phyloP scores from a whole-genome alignment of 208 protist species.

The Acanthamoeba sp. region DNA sequence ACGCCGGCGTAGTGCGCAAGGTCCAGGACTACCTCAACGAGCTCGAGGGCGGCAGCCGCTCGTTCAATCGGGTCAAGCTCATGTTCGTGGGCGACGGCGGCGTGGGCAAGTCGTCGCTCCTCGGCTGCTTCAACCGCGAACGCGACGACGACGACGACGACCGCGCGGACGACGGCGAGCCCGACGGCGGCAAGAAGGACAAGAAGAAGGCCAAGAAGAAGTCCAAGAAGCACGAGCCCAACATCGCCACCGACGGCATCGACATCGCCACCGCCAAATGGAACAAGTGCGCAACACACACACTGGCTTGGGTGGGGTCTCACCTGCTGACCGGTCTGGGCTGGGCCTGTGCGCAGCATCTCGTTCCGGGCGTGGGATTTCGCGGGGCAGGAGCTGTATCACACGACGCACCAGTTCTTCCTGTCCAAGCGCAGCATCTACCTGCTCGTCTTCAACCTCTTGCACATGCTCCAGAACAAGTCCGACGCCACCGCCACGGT shows the following conservation, averaged over 20 bases:
- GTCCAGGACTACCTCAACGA: slow-evolving; percentile 51
- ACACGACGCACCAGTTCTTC: slow-evolving; percentile 76
- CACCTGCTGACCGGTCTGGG: background rate
- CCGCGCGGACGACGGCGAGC: background rate
- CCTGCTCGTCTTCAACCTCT: slow-evolving; percentile 62
- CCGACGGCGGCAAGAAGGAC: slow-evolving; percentile 24
- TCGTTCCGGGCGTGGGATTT: slow-evolving; percentile 76
- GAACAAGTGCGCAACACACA: slow-evolving; percentile 27
- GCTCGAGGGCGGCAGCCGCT: slow-evolving; percentile 59
- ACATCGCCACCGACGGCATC: slow-evolving; percentile 75
- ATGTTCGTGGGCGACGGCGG: slow-evolving; percentile 76
- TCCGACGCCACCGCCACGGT: slow-evolving; percentile 64
- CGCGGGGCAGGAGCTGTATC: slow-evolving; percentile 70
- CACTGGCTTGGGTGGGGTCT: background rate
- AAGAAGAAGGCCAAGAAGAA: slow-evolving; percentile 68
- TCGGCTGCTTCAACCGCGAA: slow-evolving; percentile 47
- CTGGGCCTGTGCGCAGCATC: background rate
- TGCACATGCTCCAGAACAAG: slow-evolving; percentile 57
- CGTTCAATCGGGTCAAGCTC: slow-evolving; percentile 74
- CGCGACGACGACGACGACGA: background rate
- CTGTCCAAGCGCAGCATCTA: slow-evolving; percentile 75
- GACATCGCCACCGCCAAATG: slow-evolving; percentile 60
- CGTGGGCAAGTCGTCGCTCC: slow-evolving; percentile 62
- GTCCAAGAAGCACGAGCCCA: slow-evolving; percentile 63
- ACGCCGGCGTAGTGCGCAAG: slow-evolving; percentile 32